Evolutionary conservation across 768 basidiomycete genomes (phyloP), one percentile per base, ranked within the genome.

Genomic region (Kwoniella botswanensis): DNA sequence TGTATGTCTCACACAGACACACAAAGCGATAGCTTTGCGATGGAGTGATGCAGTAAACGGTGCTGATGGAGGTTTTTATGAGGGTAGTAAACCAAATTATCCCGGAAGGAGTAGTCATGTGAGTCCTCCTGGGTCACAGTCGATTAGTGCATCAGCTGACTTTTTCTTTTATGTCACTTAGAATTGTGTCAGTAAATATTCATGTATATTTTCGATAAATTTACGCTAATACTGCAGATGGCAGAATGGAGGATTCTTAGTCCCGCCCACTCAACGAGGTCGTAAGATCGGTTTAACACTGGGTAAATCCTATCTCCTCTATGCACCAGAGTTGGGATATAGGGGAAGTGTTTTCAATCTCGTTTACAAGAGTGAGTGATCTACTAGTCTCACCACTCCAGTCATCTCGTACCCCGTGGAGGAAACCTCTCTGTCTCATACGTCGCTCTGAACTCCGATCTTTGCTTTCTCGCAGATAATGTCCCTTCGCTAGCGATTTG

Each of bases 71-170:
- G 3, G 29, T 2, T 29, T 29, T 29, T 4, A 29, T 6, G 29
- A 29, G 3, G 29, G 35, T 35, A 82, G 79, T 0, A 84, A 84
- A 72, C 83, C 84, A 7, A 94, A 94, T 79, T 95, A 94, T 84
- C 94, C 93, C 7, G 93, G 93, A 52, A 86, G 93, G 71, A 93
- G 92, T 10, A 93, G 92, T 53, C 93, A 94, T 87, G 93, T 92
- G 79, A 86, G 92, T 88, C 26, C 15, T 22, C 41, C 53, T 21
- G 10, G 9, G 35, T 56, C 50, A 17, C 46, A 64, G 52, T 50
- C 52, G 42, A 13, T 56, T 10, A 52, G 57, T 42, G 55, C 3
- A 41, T 22, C 18, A 50, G 18, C 4, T 9, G 57, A 55, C 3
- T n/a, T 13, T 26, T 24, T 52, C 22, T 11, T 13, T 43, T 72